Base-by-base conservation (phyloP, 2,329 filamentous ascomycete species). In the Alternaria consortialis region DNA sequence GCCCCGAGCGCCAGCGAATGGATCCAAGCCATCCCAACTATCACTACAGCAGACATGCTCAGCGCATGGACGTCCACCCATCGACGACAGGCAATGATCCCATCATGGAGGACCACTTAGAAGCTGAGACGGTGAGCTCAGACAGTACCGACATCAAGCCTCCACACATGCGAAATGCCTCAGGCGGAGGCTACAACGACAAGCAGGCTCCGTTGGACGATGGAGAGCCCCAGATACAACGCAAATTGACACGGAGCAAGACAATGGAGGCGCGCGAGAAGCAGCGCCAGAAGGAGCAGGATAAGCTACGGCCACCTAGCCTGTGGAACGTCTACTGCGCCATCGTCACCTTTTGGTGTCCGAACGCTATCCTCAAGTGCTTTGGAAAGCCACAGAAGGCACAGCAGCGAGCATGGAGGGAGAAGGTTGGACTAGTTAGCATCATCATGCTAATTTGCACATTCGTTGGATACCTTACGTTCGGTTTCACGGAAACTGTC, bases 361-460 rank as follows among this genome's bases (percentile, higher is more conserved):
- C 95, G 0, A 90, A 93, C 75, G 91, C 94, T 63, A 80, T 97
- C 29, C 83, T 99, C 56, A 87, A 86, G 67, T 97, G 92, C 80
- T 95, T 93, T 73, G 93, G 94, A 39, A 96, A 91, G 84, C 88
- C 89, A 7, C 86, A 91, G 46, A 95, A 91, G 79, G 93, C 90
- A 15, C 93, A 98, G 79, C 91, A 93, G 75, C 87, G 93, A 73
- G 95, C 95, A 2, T 99, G 95, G 95, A 88, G 95, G 68, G 95
- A 99, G 78, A 99, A 99, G 85, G 96, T 99, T 84, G 95, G 95
- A 2, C 82, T 99, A 60, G 92, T 97, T 81, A 97, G 94, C 80
- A 89, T 99, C 75, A 99, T 99, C 76, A 76, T 97, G 32, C 76
- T 90, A 62, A 94, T 98, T 75, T 96, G 94, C 84, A 86, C 88